Conservation (phyloP, 345 rosid species). For the Hirschfeldia incana region DNA sequence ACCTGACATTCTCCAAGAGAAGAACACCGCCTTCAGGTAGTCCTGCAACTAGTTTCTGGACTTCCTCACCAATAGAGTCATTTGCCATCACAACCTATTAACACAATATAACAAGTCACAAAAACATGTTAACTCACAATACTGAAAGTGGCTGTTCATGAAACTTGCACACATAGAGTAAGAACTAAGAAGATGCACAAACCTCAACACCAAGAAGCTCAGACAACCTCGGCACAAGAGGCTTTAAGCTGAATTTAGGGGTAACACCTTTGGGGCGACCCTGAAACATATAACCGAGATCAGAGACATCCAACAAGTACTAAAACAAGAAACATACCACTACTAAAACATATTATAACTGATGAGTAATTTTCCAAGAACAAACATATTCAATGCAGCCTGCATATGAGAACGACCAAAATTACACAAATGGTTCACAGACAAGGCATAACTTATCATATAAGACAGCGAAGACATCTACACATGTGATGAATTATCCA, state of each 20-base stretch:
- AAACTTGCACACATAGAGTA: background rate
- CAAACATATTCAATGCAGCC: background rate
- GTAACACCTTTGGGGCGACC: constrained; percentile 95
- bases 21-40: constrained; percentile 89
- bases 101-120: background rate
- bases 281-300: constrained; percentile 40
- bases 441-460: background rate
- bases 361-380: background rate
- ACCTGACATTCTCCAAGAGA: constrained; percentile 89
- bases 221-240: constrained; percentile 83
- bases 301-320: background rate
- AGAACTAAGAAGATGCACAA: background rate
- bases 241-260: constrained; percentile 88
- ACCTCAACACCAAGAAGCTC: constrained; percentile 91
- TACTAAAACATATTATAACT: background rate
- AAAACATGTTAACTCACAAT: background rate
- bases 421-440: background rate
- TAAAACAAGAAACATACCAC: background rate
- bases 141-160: background rate
- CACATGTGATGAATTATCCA: too few relatives aligned
- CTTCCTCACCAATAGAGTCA: constrained; percentile 91
- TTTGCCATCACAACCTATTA: constrained; percentile 74
- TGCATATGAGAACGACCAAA: too few relatives aligned
- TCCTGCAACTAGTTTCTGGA: constrained; percentile 74
- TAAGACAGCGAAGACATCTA: background rate